phyloP scores from a whole-genome alignment of 495 filamentous ascomycete genomes.

The Xylaria acuta region DNA sequence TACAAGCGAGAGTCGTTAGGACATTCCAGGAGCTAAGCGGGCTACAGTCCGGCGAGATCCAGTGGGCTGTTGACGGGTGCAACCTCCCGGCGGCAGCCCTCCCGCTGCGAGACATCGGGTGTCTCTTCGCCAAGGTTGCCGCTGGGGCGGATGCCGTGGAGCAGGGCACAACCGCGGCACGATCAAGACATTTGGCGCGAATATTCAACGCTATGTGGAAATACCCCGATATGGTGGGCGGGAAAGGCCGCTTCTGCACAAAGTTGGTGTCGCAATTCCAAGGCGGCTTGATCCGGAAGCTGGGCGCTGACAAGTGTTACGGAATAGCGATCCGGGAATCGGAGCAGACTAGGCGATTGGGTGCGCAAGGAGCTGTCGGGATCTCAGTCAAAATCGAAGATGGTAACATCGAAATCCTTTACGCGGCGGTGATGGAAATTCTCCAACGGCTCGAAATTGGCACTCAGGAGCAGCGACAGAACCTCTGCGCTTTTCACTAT shows the following conservation, averaged over 20 bases:
- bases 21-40: not conserved
- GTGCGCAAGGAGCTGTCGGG: not conserved
- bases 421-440: not conserved
- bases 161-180: not conserved
- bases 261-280: not conserved
- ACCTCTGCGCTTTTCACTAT: not conserved
- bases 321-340: not conserved
- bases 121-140: not conserved
- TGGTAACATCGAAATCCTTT: not conserved
- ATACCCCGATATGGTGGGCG: not conserved
- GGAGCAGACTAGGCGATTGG: not conserved
- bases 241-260: not conserved
- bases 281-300: not conserved
- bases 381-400: constrained; percentile 2
- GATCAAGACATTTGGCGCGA: not conserved
- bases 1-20: not conserved
- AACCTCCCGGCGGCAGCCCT: constrained; percentile 1
- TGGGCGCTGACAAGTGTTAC: not conserved
- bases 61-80: not conserved
- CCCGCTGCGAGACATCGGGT: not conserved
- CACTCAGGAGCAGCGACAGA: not conserved
- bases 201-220: constrained; percentile 1
- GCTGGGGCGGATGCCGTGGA: not conserved
- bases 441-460: not conserved
- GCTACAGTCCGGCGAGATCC: not conserved